These are phyloP conservation scores for Blastomyces gilchristii DNA, from an alignment of 2,329 filamentous ascomycete species.

Conservation along the genomic window DNA sequence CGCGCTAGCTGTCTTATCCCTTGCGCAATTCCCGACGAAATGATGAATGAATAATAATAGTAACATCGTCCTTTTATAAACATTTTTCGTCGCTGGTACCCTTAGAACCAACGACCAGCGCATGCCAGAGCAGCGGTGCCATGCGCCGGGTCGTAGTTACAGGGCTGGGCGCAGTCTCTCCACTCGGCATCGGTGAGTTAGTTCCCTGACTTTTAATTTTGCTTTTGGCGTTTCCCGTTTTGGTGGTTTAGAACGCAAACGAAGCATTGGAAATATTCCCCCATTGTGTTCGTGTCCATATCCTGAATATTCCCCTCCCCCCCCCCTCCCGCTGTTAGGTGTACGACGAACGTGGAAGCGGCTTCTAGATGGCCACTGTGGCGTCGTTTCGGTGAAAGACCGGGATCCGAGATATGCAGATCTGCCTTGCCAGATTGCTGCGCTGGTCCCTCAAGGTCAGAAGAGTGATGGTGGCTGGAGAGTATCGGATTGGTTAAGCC, in stretches of 20 bases:
- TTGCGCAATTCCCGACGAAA: not conserved
- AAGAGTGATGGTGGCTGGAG: conserved; percentile 36
- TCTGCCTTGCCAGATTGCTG: conserved; percentile 77
- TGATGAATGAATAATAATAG: not conserved
- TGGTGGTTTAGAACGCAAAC: not conserved
- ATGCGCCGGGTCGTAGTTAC: conserved; percentile 68
- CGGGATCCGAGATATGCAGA: conserved; percentile 55
- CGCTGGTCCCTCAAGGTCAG: conserved; percentile 57
- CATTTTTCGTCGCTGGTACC: not conserved
- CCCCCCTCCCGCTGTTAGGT: conserved; percentile 36
- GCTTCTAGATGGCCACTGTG: conserved; percentile 68
- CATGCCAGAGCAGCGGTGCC: conserved; percentile 16
- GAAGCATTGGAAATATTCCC: not conserved
- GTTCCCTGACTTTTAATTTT: no score
- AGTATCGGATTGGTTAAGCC: conserved; percentile 36
- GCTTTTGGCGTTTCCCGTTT: not conserved
- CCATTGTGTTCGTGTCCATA: not conserved
- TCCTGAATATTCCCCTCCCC: conserved; percentile 4
- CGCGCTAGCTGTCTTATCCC: not conserved
- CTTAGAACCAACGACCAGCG: not conserved
- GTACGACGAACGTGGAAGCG: conserved; percentile 68
- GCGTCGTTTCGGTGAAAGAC: conserved; percentile 62
- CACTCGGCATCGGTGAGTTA: conserved; percentile 61
- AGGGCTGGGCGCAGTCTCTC: conserved; percentile 70
- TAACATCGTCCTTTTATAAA: not conserved